Base-by-base conservation (phyloP, 2,329 filamentous ascomycete species). In the Aspergillus nomiae region DNA sequence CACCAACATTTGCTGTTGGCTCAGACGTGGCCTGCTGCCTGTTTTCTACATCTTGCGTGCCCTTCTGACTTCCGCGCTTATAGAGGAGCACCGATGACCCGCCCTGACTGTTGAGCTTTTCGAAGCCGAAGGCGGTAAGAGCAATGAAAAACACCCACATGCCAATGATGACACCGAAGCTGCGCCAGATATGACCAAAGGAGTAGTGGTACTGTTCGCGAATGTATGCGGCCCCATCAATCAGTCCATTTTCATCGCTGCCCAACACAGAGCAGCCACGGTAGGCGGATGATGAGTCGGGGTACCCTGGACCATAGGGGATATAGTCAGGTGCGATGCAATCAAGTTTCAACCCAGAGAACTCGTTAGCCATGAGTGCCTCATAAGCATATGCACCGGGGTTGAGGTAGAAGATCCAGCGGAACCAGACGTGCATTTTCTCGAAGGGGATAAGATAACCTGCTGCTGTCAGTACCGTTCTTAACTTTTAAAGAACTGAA, bases 101-200 rank as follows among this genome's bases (percentile, higher is more conserved):
- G 14, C 64, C 65, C 45, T 74, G 70, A 41, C 63, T 71, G 48
- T 77, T 75, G 2, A 65, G 66, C 4, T 89, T 81, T 73, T 96
- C 92, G 67, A 92, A 92, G 0, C 94, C 83, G 12, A 91, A 82
- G 1, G 91, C 87, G 66, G 96, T 93, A 57, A 91, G 78, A 19
- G 87, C 77, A 7, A 96, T 83, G 80, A 96, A 96, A 66, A 87
- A 89, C 34, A 88, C 76, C 69, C 94, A 93, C 57, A 96, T 84
- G 0, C 84, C 88, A 8, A 92, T 71, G 64, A 95, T 87, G 61
- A 96, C 92, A 1, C 90, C 92, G 76, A 90, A 92, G 77, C 94
- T 92, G 7, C 87, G 80, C 87, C 87, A 90, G 2, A 89, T 77
- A 66, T 89, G 86, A 1, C 78, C 74, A 4, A 80, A 74, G 0